phyloP scores from a whole-genome alignment of 345 rosid genomes.

The Euphorbia pulcherrima region DNA sequence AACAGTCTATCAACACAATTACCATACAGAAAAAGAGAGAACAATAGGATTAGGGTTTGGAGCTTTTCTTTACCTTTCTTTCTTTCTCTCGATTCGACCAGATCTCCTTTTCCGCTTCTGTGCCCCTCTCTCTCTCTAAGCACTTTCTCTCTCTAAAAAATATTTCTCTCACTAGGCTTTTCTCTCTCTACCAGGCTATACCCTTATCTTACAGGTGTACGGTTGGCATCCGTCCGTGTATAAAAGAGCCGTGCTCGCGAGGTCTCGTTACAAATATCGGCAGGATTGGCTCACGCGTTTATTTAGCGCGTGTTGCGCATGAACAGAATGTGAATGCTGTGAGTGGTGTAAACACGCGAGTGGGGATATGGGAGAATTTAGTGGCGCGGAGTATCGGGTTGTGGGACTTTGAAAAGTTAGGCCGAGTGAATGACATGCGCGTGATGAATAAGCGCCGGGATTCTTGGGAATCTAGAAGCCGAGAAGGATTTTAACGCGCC shows the following conservation, averaged over 20 bases:
- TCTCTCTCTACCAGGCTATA: constrained; percentile 15
- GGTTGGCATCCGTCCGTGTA: constrained; percentile 24
- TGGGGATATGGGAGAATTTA: no score
- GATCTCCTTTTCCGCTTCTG: constrained; percentile 7
- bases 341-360: no score
- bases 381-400: no score
- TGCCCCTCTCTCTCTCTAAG: constrained; percentile 12
- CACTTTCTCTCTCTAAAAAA: constrained; percentile 19
- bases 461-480: no score
- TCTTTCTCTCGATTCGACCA: constrained; percentile 13
- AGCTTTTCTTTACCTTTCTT: constrained; percentile 6
- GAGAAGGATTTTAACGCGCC: no score
- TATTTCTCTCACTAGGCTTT: constrained; percentile 19
- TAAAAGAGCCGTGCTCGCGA: constrained; percentile 14
- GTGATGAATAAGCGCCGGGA: no score
- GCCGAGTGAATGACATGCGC: no score
- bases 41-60: constrained; percentile 21
- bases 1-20: neutral
- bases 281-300: neutral
- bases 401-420: no score
- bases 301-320: neutral
- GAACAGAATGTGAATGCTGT: no score
- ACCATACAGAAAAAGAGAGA: no score
- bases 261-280: constrained; percentile 2
- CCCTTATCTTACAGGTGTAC: constrained; percentile 37